Evolutionary conservation across 2,329 filamentous ascomycete genomes (phyloP).

Genomic region (Talaromyces atroroseus): DNA sequence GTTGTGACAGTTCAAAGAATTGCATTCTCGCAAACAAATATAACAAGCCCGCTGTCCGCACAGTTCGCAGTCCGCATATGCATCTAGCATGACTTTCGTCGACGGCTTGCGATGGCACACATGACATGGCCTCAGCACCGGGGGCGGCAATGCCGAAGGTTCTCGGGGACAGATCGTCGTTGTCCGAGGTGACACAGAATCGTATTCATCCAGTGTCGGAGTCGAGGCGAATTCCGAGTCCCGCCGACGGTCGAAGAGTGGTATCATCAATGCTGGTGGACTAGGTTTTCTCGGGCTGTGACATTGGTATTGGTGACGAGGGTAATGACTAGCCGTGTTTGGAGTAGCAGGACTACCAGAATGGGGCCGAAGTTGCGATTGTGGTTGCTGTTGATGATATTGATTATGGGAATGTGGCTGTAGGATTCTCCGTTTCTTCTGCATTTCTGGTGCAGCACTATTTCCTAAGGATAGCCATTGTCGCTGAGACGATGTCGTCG

Average conservation of each 20-base stretch:
- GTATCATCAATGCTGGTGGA: conserved; percentile 20
- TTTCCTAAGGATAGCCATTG: conserved; percentile 3
- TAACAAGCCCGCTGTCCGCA: conserved; percentile 37
- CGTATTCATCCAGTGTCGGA: conserved; percentile 16
- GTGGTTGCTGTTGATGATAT: conserved; percentile 2
- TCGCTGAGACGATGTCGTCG: neutral
- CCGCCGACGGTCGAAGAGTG: conserved; percentile 9
- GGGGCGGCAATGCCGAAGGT: conserved; percentile 16
- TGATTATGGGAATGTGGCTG: conserved; percentile 14
- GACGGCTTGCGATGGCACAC: conserved; percentile 39
- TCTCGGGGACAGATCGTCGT: conserved; percentile 13
- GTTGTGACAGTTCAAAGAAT: conserved; percentile 25
- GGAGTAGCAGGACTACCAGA: neutral
- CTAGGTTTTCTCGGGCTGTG: conserved; percentile 6
- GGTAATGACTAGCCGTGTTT: neutral
- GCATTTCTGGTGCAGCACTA: neutral
- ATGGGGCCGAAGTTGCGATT: conserved; percentile 17
- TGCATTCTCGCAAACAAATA: conserved; percentile 38
- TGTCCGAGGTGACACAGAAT: conserved; percentile 20
- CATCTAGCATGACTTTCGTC: conserved; percentile 35
- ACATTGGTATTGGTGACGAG: neutral
- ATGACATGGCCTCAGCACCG: conserved; percentile 34
- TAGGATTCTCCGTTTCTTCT: conserved; percentile 11
- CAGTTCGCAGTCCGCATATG: conserved; percentile 38
- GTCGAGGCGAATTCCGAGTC: conserved; percentile 21